Base-by-base conservation (phyloP, 352 stramenopile species). In the Thalassiosira hispida region DNA sequence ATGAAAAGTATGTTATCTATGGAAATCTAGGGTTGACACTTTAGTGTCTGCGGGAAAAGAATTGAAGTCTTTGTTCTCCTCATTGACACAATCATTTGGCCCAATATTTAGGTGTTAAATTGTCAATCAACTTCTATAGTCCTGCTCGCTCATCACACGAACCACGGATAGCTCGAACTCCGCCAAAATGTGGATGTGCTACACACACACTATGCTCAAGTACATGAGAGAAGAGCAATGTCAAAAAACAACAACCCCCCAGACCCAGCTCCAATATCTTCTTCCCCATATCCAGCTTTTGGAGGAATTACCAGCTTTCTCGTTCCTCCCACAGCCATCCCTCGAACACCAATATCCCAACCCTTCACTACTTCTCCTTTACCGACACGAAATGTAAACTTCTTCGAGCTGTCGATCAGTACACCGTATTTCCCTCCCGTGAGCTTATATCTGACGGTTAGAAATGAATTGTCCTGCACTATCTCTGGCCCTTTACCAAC, bases 371-470 rank as follows among this genome's bases (percentile, higher is more conserved):
- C 70, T n/a, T 79, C 61, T 7, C 70, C 70, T 51, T 64, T 66
- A 7, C 70, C 70, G 8, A 79, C 40, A n/a, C 62, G 33, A 18
- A 79, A 79, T 27, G 31, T 51, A 47, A 79, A 79, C 2, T 73
- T 69, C 16, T 72, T 66, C 38, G 38, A 59, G 23, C 70, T 73
- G 52, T 79, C 70, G 33, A 79, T 69, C 40, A 79, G 31, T 22
- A 46, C 56, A 6, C 57, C 57, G 9, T 33, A 20, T 52, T 63
- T 61, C 44, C 59, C 44, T 22, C 60, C 51, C 25, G n/a, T 78
- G 0, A 72, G 61, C 56, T 68, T 68, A 31, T 80, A 80, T 25
- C 20, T 55, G 47, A 80, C 72, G 7, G 61, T 76, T 11, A 80
- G 7, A n/a, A 72, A 33, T 49, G 62, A 76, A 53, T 63, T 47